Evolutionary conservation across 345 rosid genomes (phyloP).

Genomic region (Lumnitzera racemosa): DNA sequence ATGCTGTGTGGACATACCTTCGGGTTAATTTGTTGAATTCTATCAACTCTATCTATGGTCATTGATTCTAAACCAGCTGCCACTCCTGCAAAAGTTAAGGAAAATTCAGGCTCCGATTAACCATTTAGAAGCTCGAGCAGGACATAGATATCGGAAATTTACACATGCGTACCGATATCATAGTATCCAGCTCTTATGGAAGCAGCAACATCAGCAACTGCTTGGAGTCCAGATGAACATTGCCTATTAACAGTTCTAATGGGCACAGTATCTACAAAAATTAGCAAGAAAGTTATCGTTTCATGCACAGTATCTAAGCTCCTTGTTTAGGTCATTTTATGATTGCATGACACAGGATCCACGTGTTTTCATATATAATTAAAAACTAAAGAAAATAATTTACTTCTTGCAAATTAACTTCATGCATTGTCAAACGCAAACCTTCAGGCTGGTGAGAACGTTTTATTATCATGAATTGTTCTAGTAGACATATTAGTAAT

Average conservation of each 20-base stretch:
- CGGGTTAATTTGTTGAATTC: slow-evolving; percentile 38
- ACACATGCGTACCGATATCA: slow-evolving; percentile 47
- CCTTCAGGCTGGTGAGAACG: no score
- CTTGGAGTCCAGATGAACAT: slow-evolving; percentile 92
- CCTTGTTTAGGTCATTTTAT: neutral
- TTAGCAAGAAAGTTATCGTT: neutral
- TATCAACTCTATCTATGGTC: slow-evolving; percentile 35
- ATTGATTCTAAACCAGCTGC: slow-evolving; percentile 92
- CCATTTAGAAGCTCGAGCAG: neutral
- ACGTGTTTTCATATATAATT: no score
- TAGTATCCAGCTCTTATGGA: slow-evolving; percentile 81
- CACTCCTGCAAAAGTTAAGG: slow-evolving; percentile 44
- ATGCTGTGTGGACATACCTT: slow-evolving; percentile 32
- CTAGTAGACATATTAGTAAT: neutral
- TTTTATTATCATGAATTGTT: no score
- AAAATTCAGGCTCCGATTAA: slow-evolving; percentile 5
- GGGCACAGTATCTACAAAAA: slow-evolving; percentile 58
- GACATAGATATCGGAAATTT: neutral
- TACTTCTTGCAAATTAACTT: neutral
- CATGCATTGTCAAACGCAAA: no score
- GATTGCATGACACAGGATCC: neutral
- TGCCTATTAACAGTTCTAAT: slow-evolving; percentile 87
- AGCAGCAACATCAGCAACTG: slow-evolving; percentile 91
- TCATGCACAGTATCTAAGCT: neutral
- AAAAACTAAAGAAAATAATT: neutral